These are phyloP conservation scores for Talaromyces sp. DNA, from an alignment of 2,329 filamentous ascomycete species.

Conservation along the genomic window DNA sequence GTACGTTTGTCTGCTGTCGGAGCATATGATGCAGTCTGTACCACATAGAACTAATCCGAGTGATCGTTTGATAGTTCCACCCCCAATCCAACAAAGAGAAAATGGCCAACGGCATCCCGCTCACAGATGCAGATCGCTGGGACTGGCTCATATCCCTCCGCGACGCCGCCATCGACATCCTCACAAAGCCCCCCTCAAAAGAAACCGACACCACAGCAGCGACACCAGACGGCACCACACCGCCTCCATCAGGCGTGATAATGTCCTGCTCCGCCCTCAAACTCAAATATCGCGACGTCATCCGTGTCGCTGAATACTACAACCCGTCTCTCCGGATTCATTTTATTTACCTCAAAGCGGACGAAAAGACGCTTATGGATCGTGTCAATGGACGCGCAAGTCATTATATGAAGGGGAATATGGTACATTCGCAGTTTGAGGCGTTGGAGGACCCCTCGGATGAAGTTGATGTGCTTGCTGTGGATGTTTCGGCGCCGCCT, in stretches of 20 bases:
- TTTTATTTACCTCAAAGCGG: conserved; percentile 85
- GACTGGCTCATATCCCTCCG: conserved; percentile 87
- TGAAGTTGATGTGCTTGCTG: conserved; percentile 65
- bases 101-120: conserved; percentile 78
- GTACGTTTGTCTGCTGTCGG: conserved; percentile 49
- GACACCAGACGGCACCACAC: conserved; percentile 32
- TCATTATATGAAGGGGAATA: conserved; percentile 94
- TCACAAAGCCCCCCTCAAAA: conserved; percentile 22
- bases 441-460: conserved; percentile 84
- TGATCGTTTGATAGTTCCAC: conserved; percentile 42
- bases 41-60: background rate
- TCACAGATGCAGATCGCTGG: conserved; percentile 94
- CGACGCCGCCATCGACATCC: conserved; percentile 59
- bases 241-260: conserved; percentile 71
- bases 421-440: conserved; percentile 91
- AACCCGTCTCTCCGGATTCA: conserved; percentile 73
- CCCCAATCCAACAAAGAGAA: conserved; percentile 76
- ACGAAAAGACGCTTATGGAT: conserved; percentile 70
- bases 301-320: conserved; percentile 76
- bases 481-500: conserved; percentile 61
- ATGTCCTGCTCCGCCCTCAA: conserved; percentile 95
- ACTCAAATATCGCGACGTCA: conserved; percentile 93
- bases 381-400: conserved; percentile 72
- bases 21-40: background rate
- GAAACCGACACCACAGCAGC: background rate